Evolutionary conservation across 164 flowering plant genomes (phyloP), one percentile per base, ranked within the genome.

Genomic region (Nelumbo lutea): DNA sequence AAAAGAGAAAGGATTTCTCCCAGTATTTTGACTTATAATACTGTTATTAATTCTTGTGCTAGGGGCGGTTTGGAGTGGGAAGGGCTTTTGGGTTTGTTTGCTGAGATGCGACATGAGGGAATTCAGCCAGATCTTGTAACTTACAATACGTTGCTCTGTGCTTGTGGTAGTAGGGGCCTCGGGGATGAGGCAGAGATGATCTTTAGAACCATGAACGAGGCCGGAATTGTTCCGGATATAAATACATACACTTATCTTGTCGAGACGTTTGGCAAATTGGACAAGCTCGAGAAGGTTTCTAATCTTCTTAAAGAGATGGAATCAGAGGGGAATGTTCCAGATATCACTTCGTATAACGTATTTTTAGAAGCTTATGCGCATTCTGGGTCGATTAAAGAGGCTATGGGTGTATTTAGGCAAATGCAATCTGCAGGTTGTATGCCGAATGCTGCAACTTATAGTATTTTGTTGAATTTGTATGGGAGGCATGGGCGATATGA

Each of bases 51-150:
- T 82, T 76, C 96, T 5, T 94, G 97, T 72, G 90, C 95, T 14
- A 78, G 96, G 63, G 98, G 96, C 9, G 98, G 97, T n/a, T 81
- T 91, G 48, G 88, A 84, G 63, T 94, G 98, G 98, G 97, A 91
- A 76, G 96, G 85, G 4, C 75, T 94, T 57, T 76, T 94, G 67
- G 91, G 97, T n/a, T 79, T 94, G 77, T 94, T 94, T 78, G 98
- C 93, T 0, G 90, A 91, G 67, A 94, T 94, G 96, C 72, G 95
- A 73, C 97, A 94, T 72, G 96, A 88, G 63, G 98, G 95, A 10
- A 68, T 94, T 60, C 96, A 84, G 61, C 97, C 98, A 9, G 98
- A 94, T 77, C 74, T 91, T 27, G 85, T 89, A 8, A 91, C 98
- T 46, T 94, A 91, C 77, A 94, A 94, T 72, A 88, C 91, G 7